A percentile compares a stretch with the other conserved stretches of the same genome.
Conservation (phyloP, 352 stramenopile genomes). For the Phytophthora rubi region DNA sequence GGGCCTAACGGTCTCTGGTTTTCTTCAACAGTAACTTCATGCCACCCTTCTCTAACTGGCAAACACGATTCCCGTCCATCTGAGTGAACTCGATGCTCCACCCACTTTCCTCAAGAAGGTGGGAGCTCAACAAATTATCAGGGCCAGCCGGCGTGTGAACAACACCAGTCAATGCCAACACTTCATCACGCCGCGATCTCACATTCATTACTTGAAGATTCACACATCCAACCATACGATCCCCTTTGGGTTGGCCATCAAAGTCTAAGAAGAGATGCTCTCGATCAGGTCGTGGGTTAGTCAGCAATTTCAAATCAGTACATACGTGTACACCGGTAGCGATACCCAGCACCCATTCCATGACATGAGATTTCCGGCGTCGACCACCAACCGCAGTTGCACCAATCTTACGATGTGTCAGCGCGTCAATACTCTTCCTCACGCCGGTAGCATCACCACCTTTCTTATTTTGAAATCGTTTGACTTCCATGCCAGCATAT, state of each 20-base stretch:
- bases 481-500: background rate
- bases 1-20: background rate
- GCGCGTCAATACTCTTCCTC: background rate
- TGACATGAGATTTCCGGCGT: background rate
- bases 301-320: background rate
- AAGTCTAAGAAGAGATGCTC: background rate
- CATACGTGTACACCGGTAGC: background rate
- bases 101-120: background rate
- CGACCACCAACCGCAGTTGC: background rate
- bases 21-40: conserved; percentile 5
- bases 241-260: background rate
- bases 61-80: background rate
- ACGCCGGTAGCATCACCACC: background rate
- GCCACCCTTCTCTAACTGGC: conserved; percentile 6
- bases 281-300: background rate
- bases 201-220: background rate
- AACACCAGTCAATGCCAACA: background rate
- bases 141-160: background rate
- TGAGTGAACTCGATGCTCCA: background rate
- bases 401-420: background rate
- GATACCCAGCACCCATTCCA: background rate
- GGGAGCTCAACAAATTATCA: background rate
- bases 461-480: background rate
- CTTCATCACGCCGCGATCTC: background rate
- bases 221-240: background rate